Evolutionary conservation across 441 rosid genomes (phyloP), one percentile per base, ranked within the genome.

Genomic region (Corymbia calophylla): DNA sequence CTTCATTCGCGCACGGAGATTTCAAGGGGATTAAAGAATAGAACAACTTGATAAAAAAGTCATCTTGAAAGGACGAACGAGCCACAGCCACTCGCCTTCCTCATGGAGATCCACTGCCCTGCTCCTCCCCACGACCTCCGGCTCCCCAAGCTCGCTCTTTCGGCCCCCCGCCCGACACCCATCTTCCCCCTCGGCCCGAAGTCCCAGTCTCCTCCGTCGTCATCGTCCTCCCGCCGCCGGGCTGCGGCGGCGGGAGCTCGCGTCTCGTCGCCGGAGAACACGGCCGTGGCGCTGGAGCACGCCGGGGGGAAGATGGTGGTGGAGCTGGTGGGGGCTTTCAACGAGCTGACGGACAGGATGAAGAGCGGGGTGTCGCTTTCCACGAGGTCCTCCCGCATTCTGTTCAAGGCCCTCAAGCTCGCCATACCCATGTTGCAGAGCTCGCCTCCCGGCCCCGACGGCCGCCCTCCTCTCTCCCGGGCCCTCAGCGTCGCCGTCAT

Each of bases 301-400:
- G 95, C 94, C 7, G 97, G 99, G 54, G 99, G 99, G 60, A 96
- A 95, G 96, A 96, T 96, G 99, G 99, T 98, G 93, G 98, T 97
- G 91, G 96, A 98, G 96, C 96, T 98, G n/a, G 99, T 97, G 17
- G 99, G 99, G 81, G 97, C 98, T 21, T 98, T 98, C 93, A 98
- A 96, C 84, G 94, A 95, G 93, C 94, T 97, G 7, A 96, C 99
- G 35, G 97, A 96, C 93, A 94, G 98, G 90, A 98, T 97, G 96
- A 39, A 16, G 84, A 95, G 94, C 87, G 95, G 89, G 15, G 91
- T 90, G 21, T 51, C 95, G 89, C 82, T 97, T 7, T 98, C 99
- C 29, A 95, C 94, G 39, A 94, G 98, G 90, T 96, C 99, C 17
- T 96, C 99, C 58, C 91, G 95, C 53, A 86, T 96, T 86, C 97